Evolutionary conservation across 768 basidiomycete genomes (phyloP).

Genomic region (Mycena venus): DNA sequence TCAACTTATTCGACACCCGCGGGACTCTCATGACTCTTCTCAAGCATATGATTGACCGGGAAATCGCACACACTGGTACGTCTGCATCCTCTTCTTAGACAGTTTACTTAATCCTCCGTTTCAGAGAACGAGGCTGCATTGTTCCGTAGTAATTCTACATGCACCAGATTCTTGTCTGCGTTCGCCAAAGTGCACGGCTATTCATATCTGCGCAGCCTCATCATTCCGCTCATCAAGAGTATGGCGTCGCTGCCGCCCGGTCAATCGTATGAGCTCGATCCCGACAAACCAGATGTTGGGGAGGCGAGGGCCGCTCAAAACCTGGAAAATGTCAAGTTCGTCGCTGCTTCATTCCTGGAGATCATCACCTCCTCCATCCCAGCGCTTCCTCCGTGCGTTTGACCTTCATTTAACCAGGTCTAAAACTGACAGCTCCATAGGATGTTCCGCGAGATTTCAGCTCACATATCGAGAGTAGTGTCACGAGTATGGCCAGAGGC

Average conservation of each 20-base stretch:
- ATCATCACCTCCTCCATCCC: constrained; percentile 80
- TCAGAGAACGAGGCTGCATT: constrained; percentile 86
- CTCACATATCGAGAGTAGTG: constrained; percentile 85
- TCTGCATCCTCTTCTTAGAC: background rate
- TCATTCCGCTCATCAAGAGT: constrained; percentile 81
- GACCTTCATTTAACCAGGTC: background rate
- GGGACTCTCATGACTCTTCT: constrained; percentile 79
- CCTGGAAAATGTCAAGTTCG: constrained; percentile 75
- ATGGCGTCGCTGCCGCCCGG: constrained; percentile 82
- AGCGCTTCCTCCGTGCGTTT: constrained; percentile 79
- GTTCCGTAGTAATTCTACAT: constrained; percentile 91
- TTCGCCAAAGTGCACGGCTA: constrained; percentile 94
- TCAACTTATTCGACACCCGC: constrained; percentile 89
- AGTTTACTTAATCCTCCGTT: constrained; percentile 2
- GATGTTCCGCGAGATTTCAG: constrained; percentile 89
- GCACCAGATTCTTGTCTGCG: constrained; percentile 86
- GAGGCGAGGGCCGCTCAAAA: constrained; percentile 78
- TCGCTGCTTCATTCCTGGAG: constrained; percentile 82
- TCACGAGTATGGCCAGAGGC: constrained; percentile 84
- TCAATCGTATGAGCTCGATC: constrained; percentile 85
- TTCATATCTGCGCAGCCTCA: constrained; percentile 85
- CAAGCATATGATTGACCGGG: constrained; percentile 88
- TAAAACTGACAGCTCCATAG: constrained; percentile 51
- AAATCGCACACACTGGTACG: constrained; percentile 83
- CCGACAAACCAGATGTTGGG: constrained; percentile 58